These are phyloP conservation scores for Chamaecyparis obtusa DNA, from an alignment of 75 land plant genomes.

Conservation along the genomic window DNA sequence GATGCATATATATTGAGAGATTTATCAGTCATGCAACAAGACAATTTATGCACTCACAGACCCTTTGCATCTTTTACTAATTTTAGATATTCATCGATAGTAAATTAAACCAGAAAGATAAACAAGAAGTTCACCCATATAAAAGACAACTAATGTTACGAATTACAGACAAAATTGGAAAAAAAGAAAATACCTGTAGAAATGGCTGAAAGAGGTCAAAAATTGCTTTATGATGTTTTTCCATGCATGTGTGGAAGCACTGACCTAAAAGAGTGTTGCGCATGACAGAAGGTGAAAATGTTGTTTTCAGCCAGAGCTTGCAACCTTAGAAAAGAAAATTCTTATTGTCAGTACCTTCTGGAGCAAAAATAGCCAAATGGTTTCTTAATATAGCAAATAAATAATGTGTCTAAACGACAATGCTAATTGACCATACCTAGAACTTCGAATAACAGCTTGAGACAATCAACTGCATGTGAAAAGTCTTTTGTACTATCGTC, in stretches of 20 bases:
- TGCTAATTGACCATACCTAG: slow-evolving; percentile 55
- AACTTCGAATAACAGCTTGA: slow-evolving; percentile 69
- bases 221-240: slow-evolving; percentile 91
- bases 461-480: slow-evolving; percentile 76
- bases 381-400: not conserved
- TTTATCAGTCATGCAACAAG: not conserved
- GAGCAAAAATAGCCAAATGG: slow-evolving; percentile 3
- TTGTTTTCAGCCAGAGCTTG: slow-evolving; percentile 85
- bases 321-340: slow-evolving; percentile 50
- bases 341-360: not conserved
- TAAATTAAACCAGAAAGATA: not conserved
- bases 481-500: slow-evolving; percentile 72
- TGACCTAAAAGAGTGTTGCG: slow-evolving; percentile 93
- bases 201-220: slow-evolving; percentile 94
- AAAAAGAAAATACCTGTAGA: slow-evolving; percentile 57
- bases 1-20: not conserved
- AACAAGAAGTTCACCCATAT: not conserved
- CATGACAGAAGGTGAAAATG: slow-evolving; percentile 89
- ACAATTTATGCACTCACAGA: not conserved
- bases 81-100: not conserved
- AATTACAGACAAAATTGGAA: not conserved
- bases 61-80: not conserved
- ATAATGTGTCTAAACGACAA: not conserved
- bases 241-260: slow-evolving; percentile 85
- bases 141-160: not conserved